Base-by-base conservation (phyloP, 495 filamentous ascomycete species). In the Parmelia sp. region DNA sequence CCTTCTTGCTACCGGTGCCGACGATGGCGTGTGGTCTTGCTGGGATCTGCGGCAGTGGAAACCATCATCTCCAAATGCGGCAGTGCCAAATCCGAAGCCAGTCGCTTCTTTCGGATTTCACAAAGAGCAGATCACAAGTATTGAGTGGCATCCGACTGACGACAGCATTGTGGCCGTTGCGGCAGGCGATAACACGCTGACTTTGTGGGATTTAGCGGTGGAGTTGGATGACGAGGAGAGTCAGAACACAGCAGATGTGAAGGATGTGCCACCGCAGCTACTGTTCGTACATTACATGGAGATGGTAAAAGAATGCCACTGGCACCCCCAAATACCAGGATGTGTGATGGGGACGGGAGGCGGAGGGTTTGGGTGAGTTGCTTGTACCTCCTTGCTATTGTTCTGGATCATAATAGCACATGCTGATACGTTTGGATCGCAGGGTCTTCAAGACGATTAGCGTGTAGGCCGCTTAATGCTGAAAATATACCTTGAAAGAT, bases 1-100 rank as follows among this genome's bases (percentile, higher is more conserved):
- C 73, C 84, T 98, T 9, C 84, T 98, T 15, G 92, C 94, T 0
- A 92, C 92, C 4, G 94, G 94, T 31, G 91, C 90, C 36, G 94
- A 98, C 69, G 92, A 97, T 71, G 94, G 94, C 9, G 86, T 88
- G 37, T 97, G 92, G 91, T 91, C 85, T 0, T 92, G 97, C 17
- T 98, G 94, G 94, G 94, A 98, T 74, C 75, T 98, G 68, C 83
- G 94, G 63, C 89, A 93, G 69, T 97, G 94, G 89, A 96, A 96
- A 76, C 86, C 89, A 2, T 65, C 68, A n/a, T 66, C 73, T 10
- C 65, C 64, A n/a, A 81, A 78, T 67, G 72, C 75, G 23, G 70
- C 78, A n/a, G 62, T 73, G 56, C 70, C 80, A 0, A 81, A 79
- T 65, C 83, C 89, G 1, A 84, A 82, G 17, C 88, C 92, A 6